phyloP scores from a whole-genome alignment of 2,329 filamentous ascomycete genomes.

The Colletotrichum chrysophilum region DNA sequence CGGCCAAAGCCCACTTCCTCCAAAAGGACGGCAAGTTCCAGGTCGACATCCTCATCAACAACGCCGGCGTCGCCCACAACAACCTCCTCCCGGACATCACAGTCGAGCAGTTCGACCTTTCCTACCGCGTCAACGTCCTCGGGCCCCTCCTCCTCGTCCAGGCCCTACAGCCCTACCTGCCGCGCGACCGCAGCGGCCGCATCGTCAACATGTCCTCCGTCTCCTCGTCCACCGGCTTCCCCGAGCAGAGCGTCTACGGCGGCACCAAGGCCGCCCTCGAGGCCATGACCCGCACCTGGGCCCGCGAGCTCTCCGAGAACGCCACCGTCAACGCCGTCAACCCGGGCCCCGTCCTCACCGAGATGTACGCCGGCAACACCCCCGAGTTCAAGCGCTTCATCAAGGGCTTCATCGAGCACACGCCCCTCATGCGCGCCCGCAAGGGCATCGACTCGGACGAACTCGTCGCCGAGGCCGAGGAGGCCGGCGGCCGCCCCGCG shows the following conservation, averaged over 20 bases:
- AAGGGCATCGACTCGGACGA: slow-evolving; percentile 66
- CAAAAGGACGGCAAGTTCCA: slow-evolving; percentile 54
- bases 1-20: slow-evolving; percentile 53
- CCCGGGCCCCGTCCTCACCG: slow-evolving; percentile 59
- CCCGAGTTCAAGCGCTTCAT: slow-evolving; percentile 47
- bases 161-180: slow-evolving; percentile 73
- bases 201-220: slow-evolving; percentile 63
- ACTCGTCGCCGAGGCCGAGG: slow-evolving; percentile 63
- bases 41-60: slow-evolving; percentile 88
- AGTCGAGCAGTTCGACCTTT: slow-evolving; percentile 69
- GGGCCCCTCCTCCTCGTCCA: slow-evolving; percentile 81
- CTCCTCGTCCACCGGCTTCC: slow-evolving; percentile 57
- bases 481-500: slow-evolving; percentile 62
- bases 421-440: slow-evolving; percentile 68
- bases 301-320: slow-evolving; percentile 57
- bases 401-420: slow-evolving; percentile 47
- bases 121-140: slow-evolving; percentile 82
- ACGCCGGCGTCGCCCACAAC: slow-evolving; percentile 77
- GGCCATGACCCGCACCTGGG: slow-evolving; percentile 65
- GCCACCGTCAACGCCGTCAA: slow-evolving; percentile 64
- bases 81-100: slow-evolving; percentile 67
- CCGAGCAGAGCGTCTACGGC: slow-evolving; percentile 61
- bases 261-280: slow-evolving; percentile 64
- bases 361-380: slow-evolving; percentile 53
- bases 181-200: slow-evolving; percentile 65